A percentile compares a stretch with the other conserved stretches of the same genome.
Conservation (phyloP, 2,329 filamentous ascomycete genomes). For the Fonsecaea pedrosoi region DNA sequence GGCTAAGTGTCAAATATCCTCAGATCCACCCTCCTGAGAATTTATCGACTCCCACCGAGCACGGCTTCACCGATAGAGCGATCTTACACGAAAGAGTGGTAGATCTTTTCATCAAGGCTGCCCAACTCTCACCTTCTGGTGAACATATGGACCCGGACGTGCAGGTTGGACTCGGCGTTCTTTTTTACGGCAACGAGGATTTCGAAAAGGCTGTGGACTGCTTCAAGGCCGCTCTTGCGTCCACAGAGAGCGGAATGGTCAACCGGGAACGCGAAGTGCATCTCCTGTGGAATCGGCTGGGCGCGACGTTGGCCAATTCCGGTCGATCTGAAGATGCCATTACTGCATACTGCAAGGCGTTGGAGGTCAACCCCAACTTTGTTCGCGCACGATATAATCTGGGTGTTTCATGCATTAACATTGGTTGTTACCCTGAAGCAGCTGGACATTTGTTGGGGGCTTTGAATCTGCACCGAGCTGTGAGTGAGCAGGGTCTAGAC, state of each 20-base stretch:
- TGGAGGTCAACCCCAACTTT: constrained; percentile 91
- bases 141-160: constrained; percentile 98
- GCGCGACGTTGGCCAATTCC: constrained; percentile 93
- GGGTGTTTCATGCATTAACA: constrained; percentile 95
- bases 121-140: constrained; percentile 87
- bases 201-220: constrained; percentile 99
- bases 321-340: constrained; percentile 95
- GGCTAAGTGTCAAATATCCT: constrained; percentile 95
- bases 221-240: constrained; percentile 89
- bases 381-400: constrained; percentile 97
- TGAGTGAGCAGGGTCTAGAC: constrained; percentile 82
- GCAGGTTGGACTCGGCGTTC: constrained; percentile 92
- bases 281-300: constrained; percentile 95
- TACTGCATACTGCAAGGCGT: constrained; percentile 90
- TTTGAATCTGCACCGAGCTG: constrained; percentile 92
- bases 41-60: constrained; percentile 73
- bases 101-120: constrained; percentile 86
- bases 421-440: constrained; percentile 91
- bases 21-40: constrained; percentile 75
- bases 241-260: constrained; percentile 79
- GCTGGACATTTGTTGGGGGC: constrained; percentile 91
- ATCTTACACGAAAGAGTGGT: constrained; percentile 89
- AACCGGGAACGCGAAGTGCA: constrained; percentile 89
- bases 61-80: constrained; percentile 93
- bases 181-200: constrained; percentile 97